A percentile compares a stretch with the other conserved stretches of the same genome.
Conservation (phyloP, 2,329 filamentous ascomycete species). For the Dichotomopilus funicola region DNA sequence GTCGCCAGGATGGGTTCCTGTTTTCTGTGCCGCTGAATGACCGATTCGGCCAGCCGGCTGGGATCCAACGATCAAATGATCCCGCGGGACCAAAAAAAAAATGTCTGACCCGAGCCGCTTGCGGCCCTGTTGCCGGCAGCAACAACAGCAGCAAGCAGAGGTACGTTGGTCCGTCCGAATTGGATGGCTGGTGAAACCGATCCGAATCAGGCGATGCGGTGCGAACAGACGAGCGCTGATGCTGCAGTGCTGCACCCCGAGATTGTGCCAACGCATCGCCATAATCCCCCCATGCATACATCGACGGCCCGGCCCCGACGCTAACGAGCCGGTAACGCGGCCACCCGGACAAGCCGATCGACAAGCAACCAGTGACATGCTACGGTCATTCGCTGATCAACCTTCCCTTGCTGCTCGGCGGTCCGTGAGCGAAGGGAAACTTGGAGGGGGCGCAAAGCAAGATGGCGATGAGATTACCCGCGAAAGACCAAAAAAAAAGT, state of each 20-base stretch:
- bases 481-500: too few relatives aligned
- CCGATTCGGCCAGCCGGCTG: conserved; percentile 2
- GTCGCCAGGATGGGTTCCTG: neutral
- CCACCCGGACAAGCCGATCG: conserved; percentile 1
- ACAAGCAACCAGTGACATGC: neutral
- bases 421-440: neutral
- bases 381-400: neutral
- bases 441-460: neutral
- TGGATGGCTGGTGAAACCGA: conserved; percentile 8
- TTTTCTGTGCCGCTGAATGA: neutral
- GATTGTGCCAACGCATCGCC: conserved; percentile 5
- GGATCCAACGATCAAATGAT: conserved; percentile 2
- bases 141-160: neutral
- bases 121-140: neutral
- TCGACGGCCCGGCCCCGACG: neutral
- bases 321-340: neutral
- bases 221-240: neutral
- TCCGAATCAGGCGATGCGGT: conserved; percentile 11
- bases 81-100: neutral
- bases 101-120: conserved; percentile 8
- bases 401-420: neutral
- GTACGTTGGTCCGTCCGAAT: neutral
- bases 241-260: neutral
- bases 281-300: neutral
- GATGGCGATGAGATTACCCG: neutral